Evolutionary conservation across 108 stramenopile species (phyloP).

Genomic region (Discostella stelligeroides): DNA sequence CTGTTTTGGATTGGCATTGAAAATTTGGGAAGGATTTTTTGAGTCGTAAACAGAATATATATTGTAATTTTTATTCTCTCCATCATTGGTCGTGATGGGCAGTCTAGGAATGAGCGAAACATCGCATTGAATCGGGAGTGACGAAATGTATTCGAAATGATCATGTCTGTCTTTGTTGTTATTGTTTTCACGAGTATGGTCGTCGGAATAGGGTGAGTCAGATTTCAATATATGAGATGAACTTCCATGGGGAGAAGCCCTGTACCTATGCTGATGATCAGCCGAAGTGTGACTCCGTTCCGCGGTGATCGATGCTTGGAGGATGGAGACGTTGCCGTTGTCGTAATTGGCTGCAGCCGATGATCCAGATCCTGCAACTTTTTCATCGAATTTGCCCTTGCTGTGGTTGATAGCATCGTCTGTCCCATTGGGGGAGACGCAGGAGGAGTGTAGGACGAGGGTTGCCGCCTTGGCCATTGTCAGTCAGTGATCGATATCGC

Average conservation of each 20-base stretch:
- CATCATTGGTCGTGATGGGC: background rate
- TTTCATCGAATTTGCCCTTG: too few relatives aligned
- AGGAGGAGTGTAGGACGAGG: constrained; percentile 29
- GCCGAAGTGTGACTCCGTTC: too few relatives aligned
- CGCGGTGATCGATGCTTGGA: too few relatives aligned
- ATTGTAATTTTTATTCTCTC: background rate
- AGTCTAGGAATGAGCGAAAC: constrained; percentile 21
- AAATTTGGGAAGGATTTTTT: background rate
- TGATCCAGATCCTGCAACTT: too few relatives aligned
- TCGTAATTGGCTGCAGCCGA: too few relatives aligned
- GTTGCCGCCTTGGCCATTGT: too few relatives aligned
- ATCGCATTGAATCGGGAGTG: constrained; percentile 44
- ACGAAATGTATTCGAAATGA: background rate
- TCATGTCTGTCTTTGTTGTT: background rate
- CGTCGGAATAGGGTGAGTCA: background rate
- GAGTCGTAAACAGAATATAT: too few relatives aligned
- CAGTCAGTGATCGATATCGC: too few relatives aligned
- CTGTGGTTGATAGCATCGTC: background rate
- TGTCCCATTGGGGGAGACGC: background rate
- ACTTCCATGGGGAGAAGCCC: background rate
- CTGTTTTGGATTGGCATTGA: background rate
- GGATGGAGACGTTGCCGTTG: too few relatives aligned
- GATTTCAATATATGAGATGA: too few relatives aligned
- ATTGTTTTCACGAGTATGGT: background rate
- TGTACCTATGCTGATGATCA: too few relatives aligned